Evolutionary conservation across 768 basidiomycete genomes (phyloP).

Genomic region (Trametes maxima): DNA sequence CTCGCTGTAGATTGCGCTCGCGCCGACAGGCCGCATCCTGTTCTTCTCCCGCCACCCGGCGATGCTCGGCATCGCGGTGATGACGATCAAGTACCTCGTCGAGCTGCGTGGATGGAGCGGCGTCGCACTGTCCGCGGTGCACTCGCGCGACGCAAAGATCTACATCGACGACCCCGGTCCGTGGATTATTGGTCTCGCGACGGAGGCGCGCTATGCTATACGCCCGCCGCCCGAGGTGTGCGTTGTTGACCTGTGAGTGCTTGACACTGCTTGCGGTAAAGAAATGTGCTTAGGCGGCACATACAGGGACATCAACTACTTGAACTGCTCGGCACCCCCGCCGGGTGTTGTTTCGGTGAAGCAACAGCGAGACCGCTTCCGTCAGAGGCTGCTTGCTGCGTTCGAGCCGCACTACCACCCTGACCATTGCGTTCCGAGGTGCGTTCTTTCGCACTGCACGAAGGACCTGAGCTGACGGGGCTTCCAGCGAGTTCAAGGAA

Average conservation of each 20-base stretch:
- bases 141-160: constrained; percentile 88
- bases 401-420: constrained; percentile 89
- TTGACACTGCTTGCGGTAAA: not conserved
- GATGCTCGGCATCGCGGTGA: constrained; percentile 92
- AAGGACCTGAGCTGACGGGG: constrained; percentile 4
- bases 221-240: constrained; percentile 80
- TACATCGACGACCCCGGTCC: constrained; percentile 96
- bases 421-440: constrained; percentile 83
- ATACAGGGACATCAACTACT: constrained; percentile 38
- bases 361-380: constrained; percentile 79
- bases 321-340: constrained; percentile 81
- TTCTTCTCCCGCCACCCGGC: constrained; percentile 90
- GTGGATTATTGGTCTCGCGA: constrained; percentile 91
- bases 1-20: constrained; percentile 67
- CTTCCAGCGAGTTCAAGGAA: constrained; percentile 84
- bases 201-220: constrained; percentile 80
- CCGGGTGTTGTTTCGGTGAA: constrained; percentile 72
- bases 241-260: constrained; percentile 63
- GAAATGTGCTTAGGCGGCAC: not conserved
- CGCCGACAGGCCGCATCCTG: constrained; percentile 83
- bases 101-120: constrained; percentile 94
- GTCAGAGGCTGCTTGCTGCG: constrained; percentile 70
- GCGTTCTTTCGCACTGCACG: constrained; percentile 6
- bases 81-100: constrained; percentile 87
- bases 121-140: constrained; percentile 78